Base-by-base conservation (phyloP, 2,329 filamentous ascomycete species). In the Trichoderma koningiopsis region DNA sequence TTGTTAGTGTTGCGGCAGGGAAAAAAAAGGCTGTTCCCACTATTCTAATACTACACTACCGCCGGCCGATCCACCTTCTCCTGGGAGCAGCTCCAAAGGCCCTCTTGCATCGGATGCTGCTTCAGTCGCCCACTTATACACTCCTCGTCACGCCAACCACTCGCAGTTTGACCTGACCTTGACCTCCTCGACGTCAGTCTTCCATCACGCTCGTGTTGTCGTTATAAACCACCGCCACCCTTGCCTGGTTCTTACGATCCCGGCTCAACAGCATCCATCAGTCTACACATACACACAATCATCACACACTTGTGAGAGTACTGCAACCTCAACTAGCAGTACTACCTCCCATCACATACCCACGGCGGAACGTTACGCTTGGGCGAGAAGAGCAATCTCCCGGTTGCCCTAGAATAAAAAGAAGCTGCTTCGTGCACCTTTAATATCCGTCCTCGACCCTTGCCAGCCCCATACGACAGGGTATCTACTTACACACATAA, bases 351-450 rank as follows among this genome's bases (percentile, higher is more conserved):
- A 43, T n/a, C 2, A 19, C 47, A 57, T 35, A 58, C 27, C n/a
- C 22, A 40, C 49, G 53, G 47, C 57, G 56, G 43, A 60, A 60
- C 65, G 35, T 68, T 68, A 68, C 65, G 65, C 65, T 61, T 57
- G 65, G 57, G 65, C 65, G 35, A 61, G 53, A 40, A 29, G 60
- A 59, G 65, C 65, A 68, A 68, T 68, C 57, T 68, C 47, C 43
- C 19, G 33, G 22, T 29, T 68, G 64, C 64, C 64, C 47, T 52
- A 58, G 64, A 68, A 60, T 60, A 55, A 53, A 65, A 40, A 65
- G 53, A 57, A 40, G 40, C 64, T 59, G 16, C 64, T 52, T 68
- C 53, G 62, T 57, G 62, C 53, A 65, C 57, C 65, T 61, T 68
- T 68, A 68, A 68, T 68, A 68, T 68, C 57, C 57, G 31, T 61